Conservation (phyloP, 306 rosid species). For the Leucaena leucocephala region DNA sequence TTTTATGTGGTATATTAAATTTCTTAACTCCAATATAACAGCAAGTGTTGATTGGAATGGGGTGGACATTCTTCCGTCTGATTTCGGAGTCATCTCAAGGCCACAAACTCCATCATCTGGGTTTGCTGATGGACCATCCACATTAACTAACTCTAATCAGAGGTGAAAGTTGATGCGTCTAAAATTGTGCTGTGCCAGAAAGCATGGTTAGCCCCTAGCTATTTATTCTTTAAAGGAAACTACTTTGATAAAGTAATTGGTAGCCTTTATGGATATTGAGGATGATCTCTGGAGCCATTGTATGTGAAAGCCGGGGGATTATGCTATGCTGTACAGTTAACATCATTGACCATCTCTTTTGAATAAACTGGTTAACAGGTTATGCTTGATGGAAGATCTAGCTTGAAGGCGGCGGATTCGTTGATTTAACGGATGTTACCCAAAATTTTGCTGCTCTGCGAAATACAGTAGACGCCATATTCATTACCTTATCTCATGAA, state of each 20-base stretch:
- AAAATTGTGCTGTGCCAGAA: constrained; percentile 23
- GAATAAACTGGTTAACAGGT: constrained; percentile 44
- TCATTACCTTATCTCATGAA: constrained; percentile 33
- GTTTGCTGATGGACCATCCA: constrained; percentile 54
- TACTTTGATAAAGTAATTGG: constrained; percentile 40
- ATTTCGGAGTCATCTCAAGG: constrained; percentile 58
- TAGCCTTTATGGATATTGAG: constrained; percentile 34
- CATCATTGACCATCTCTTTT: constrained; percentile 39
- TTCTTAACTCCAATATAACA: constrained; percentile 54
- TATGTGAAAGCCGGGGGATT: constrained; percentile 41
- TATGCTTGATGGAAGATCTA: constrained; percentile 38
- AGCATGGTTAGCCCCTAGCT: constrained; percentile 41
- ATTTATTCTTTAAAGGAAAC: constrained; percentile 29
- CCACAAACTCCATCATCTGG: constrained; percentile 59
- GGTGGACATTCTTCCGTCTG: constrained; percentile 69
- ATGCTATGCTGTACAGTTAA: constrained; percentile 53
- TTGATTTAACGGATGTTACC: constrained; percentile 27
- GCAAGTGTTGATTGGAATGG: constrained; percentile 83
- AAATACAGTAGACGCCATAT: constrained; percentile 36
- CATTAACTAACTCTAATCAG: constrained; percentile 48
- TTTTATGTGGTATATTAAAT: constrained; percentile 29
- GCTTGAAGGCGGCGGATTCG: constrained; percentile 37
- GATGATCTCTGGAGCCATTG: constrained; percentile 42
- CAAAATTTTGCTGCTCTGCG: constrained; percentile 41
- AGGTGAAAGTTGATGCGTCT: constrained; percentile 51